Conservation (phyloP, 2,329 filamentous ascomycete species). For the Ophiocordyceps camponoti-leonardi region DNA sequence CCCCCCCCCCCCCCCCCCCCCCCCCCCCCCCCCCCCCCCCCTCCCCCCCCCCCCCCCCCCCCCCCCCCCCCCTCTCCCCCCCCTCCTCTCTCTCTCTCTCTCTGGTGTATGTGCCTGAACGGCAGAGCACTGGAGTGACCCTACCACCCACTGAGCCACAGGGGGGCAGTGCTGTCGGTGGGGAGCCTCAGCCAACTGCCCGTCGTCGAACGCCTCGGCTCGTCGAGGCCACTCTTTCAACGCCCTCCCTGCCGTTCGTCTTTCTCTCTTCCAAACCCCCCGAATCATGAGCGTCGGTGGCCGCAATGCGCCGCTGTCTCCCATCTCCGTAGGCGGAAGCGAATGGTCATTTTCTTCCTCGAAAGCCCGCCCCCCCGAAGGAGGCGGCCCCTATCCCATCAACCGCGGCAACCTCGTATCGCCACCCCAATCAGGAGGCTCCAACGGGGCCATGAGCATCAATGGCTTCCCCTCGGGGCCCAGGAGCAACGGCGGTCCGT, state of each 20-base stretch:
- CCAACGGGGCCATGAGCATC: conserved; percentile 37
- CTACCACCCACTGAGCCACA: conserved; percentile 2
- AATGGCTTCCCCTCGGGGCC: conserved; percentile 40
- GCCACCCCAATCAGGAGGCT: conserved; percentile 51
- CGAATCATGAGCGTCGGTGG: conserved; percentile 43
- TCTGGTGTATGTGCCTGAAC: neutral
- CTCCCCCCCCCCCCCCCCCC: too few species aligned
- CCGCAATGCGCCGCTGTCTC: conserved; percentile 62
- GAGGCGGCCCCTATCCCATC: conserved; percentile 30
- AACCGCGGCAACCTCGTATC: conserved; percentile 45
- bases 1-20: too few species aligned
- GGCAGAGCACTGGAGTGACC: neutral
- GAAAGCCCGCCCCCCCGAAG: conserved; percentile 43
- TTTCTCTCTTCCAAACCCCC: conserved; percentile 7
- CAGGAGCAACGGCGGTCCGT: conserved; percentile 47
- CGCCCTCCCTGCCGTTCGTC: conserved; percentile 1
- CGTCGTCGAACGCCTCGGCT: neutral
- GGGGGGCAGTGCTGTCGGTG: conserved; percentile 5
- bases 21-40: too few species aligned
- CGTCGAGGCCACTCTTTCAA: neutral
- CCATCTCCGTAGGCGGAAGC: conserved; percentile 67
- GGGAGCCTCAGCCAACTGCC: conserved; percentile 2
- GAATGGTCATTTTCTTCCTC: conserved; percentile 52
- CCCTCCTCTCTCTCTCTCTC: too few species aligned
- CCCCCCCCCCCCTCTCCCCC: too few species aligned